A percentile compares a stretch with the other conserved stretches of the same genome.
phyloP scores from a whole-genome alignment of 2,329 filamentous ascomycete species.

The Cadophora gregata region DNA sequence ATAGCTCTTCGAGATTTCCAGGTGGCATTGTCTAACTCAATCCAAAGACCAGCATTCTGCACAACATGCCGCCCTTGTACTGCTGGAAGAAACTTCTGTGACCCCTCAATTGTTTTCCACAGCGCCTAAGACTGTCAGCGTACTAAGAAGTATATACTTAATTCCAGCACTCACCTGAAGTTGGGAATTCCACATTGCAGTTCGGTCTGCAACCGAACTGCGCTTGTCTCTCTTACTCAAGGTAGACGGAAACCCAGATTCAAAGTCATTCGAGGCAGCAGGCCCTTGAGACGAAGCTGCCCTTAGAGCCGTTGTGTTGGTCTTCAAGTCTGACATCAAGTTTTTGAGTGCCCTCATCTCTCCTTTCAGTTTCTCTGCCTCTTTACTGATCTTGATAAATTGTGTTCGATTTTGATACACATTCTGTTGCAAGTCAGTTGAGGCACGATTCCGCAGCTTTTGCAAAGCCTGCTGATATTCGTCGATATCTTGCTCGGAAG shows the following conservation, averaged over 20 bases:
- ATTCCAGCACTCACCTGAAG: conserved; percentile 51
- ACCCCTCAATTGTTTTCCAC: conserved; percentile 97
- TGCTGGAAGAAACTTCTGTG: conserved; percentile 94
- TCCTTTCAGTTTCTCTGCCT: conserved; percentile 94
- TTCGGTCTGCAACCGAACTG: conserved; percentile 80
- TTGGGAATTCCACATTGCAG: conserved; percentile 71
- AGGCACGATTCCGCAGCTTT: conserved; percentile 43
- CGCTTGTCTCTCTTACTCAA: conserved; percentile 79
- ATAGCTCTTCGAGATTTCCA: conserved; percentile 92
- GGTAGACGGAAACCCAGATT: conserved; percentile 58
- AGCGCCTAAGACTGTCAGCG: conserved; percentile 61
- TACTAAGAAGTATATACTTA: not conserved
- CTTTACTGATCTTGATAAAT: conserved; percentile 99
- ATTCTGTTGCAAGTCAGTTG: conserved; percentile 83
- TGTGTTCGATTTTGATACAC: conserved; percentile 97
- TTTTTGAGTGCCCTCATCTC: conserved; percentile 93
- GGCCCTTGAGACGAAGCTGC: conserved; percentile 61
- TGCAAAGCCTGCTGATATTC: conserved; percentile 41
- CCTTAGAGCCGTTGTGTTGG: conserved; percentile 71
- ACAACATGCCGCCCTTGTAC: conserved; percentile 91
- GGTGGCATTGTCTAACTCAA: conserved; percentile 95
- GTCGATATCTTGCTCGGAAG: conserved; percentile 44
- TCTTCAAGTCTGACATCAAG: conserved; percentile 90
- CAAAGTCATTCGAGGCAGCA: conserved; percentile 54
- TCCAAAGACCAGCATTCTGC: conserved; percentile 90